Evolutionary conservation across 805 yeast genomes (phyloP).

Genomic region (Candida montana): DNA sequence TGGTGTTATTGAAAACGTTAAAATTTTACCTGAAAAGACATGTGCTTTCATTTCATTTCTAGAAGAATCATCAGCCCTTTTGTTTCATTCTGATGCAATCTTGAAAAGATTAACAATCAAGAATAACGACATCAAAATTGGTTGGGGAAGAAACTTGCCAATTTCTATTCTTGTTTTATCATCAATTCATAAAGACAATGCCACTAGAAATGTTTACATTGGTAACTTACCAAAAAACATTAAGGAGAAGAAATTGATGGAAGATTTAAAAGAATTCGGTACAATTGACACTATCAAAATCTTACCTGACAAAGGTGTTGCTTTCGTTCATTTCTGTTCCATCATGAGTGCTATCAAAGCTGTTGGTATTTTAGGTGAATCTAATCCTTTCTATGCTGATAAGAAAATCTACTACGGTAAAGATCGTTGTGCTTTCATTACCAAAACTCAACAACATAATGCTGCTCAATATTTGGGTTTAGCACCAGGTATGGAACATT

Average conservation of each 20-base stretch:
- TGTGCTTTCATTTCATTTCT: constrained; percentile 89
- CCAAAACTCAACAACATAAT: constrained; percentile 93
- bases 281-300: constrained; percentile 80
- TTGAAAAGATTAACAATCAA: constrained; percentile 75
- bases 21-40: constrained; percentile 74
- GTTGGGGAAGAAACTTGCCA: constrained; percentile 86
- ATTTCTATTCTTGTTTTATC: constrained; percentile 69
- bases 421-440: constrained; percentile 91
- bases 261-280: constrained; percentile 72
- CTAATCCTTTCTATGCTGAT: constrained; percentile 61
- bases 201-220: constrained; percentile 89
- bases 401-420: constrained; percentile 87
- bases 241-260: constrained; percentile 59
- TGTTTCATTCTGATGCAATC: constrained; percentile 91
- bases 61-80: constrained; percentile 81
- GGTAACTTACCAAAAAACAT: constrained; percentile 69
- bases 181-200: constrained; percentile 78
- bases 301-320: constrained; percentile 74
- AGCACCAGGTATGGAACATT: constrained; percentile 82
- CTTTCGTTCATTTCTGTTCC: constrained; percentile 85
- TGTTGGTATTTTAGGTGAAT: constrained; percentile 66
- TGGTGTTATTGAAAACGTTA: constrained; percentile 78
- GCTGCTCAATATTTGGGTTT: constrained; percentile 93
- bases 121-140: constrained; percentile 78
- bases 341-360: constrained; percentile 83